Evolutionary conservation across 805 yeast genomes (phyloP).

Genomic region (Sugiyamaella marilandica): DNA sequence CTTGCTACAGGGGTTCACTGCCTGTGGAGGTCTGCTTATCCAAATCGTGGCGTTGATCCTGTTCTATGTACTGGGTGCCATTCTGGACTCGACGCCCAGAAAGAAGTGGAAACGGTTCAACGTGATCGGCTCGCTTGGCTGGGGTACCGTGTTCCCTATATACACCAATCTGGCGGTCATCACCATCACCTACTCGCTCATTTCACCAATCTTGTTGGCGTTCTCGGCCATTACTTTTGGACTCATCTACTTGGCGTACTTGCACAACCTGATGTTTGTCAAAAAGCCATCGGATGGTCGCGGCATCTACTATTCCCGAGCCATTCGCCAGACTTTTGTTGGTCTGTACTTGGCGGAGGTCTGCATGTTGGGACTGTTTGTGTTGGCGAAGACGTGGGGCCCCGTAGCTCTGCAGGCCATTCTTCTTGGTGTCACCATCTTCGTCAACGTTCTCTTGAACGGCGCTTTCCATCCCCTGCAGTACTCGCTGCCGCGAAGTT

Average conservation of each 20-base stretch:
- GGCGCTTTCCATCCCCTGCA: slow-evolving; percentile 62
- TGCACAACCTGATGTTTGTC: slow-evolving; percentile 73
- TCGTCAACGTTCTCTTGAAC: slow-evolving; percentile 61
- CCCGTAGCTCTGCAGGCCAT: slow-evolving; percentile 75
- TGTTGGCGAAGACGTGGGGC: slow-evolving; percentile 93
- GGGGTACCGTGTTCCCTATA: slow-evolving; percentile 80
- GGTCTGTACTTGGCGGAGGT: slow-evolving; percentile 87
- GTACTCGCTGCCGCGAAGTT: slow-evolving; percentile 33
- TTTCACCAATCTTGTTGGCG: slow-evolving; percentile 77
- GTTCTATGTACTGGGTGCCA: slow-evolving; percentile 60
- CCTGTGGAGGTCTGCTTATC: slow-evolving; percentile 69
- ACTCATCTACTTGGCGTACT: slow-evolving; percentile 68
- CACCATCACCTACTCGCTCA: slow-evolving; percentile 68
- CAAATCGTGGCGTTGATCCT: slow-evolving; percentile 72
- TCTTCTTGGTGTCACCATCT: slow-evolving; percentile 57
- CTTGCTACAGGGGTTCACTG: slow-evolving; percentile 72
- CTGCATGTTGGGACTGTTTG: slow-evolving; percentile 80
- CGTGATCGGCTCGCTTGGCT: slow-evolving; percentile 59
- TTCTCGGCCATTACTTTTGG: slow-evolving; percentile 70
- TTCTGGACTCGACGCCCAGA: slow-evolving; percentile 86
- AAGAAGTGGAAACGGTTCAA: slow-evolving; percentile 79
- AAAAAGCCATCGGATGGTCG: slow-evolving; percentile 64
- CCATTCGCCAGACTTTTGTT: slow-evolving; percentile 79
- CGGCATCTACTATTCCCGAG: slow-evolving; percentile 83
- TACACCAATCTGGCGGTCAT: slow-evolving; percentile 73